These are phyloP conservation scores for Penicillium sp. DNA, from an alignment of 2,329 filamentous ascomycete species.

Conservation along the genomic window DNA sequence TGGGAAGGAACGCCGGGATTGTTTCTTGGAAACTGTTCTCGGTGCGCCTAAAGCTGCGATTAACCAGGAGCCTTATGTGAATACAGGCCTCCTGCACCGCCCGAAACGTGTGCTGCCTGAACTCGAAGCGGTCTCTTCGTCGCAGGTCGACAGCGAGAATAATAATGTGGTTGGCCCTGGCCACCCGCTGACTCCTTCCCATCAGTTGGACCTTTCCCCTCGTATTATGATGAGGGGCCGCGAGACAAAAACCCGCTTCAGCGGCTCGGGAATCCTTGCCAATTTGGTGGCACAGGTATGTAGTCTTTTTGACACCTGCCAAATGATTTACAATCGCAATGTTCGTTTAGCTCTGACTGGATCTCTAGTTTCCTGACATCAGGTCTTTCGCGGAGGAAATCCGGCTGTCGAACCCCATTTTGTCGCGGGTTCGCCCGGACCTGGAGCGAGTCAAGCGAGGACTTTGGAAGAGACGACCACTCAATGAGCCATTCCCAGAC, in stretches of 20 bases:
- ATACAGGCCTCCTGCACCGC: slow-evolving; percentile 30
- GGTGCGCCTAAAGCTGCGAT: slow-evolving; percentile 35
- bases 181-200: slow-evolving; percentile 27
- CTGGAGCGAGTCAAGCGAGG: slow-evolving; percentile 34
- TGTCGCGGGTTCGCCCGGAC: slow-evolving; percentile 35
- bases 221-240: slow-evolving; percentile 39
- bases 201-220: slow-evolving; percentile 34
- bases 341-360: slow-evolving; percentile 10
- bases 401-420: slow-evolving; percentile 35
- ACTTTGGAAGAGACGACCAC: slow-evolving; percentile 29
- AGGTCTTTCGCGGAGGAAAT: slow-evolving; percentile 40
- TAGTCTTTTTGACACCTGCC: background rate
- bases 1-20: slow-evolving; percentile 27
- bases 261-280: slow-evolving; percentile 41
- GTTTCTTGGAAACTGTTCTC: slow-evolving; percentile 37
- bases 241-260: slow-evolving; percentile 43
- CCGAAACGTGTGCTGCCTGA: slow-evolving; percentile 18
- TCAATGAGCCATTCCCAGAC: slow-evolving; percentile 31
- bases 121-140: background rate
- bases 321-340: background rate
- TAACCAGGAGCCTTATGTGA: slow-evolving; percentile 33
- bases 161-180: slow-evolving; percentile 22
- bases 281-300: slow-evolving; percentile 42
- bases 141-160: slow-evolving; percentile 12
- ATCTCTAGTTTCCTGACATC: slow-evolving; percentile 38